Evolutionary conservation across 2,329 filamentous ascomycete genomes (phyloP), one percentile per base, ranked within the genome.

Genomic region (Hymenoscyphus repandus): DNA sequence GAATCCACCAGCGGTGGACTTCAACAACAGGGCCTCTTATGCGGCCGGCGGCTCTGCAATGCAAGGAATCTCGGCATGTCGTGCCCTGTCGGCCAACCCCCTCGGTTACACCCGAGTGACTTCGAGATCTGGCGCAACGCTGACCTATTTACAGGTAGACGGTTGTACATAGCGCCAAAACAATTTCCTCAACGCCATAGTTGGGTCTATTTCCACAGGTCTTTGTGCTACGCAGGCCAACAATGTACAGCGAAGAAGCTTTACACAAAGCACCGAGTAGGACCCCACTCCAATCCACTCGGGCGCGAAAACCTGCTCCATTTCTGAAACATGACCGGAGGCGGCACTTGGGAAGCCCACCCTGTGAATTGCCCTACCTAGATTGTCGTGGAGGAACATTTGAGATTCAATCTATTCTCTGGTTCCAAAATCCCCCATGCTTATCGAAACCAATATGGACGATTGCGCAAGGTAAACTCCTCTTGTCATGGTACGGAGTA

Each of bases 11-110:
- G 31, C 11, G 12, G 20, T 20, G 31, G 32, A 43, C 18, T 18
- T 17, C 13, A 20, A n/a, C 30, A 30, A 27, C 47, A 20, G 6
- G 45, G 45, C 45, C 45, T 11, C n/a, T 18, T 34, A 30, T 34
- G 20, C 17, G 47, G 47, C 47, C 47, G 42, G 48, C 48, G 48
- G 36, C 41, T 45, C 40, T 39, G 43, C 37, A 46, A 34, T 13
- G 27, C 20, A 41, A 27, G 22, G 22, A 27, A 27, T 27, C 22
- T 27, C 22, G 22, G 22, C 22, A 37, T 50, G 42, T 45, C 43
- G 42, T 50, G 42, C 34, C 36, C 36, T 50, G 15, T 9, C 36
- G 37, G 34, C 48, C 48, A 45, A 46, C 41, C 20, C 15, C 6
- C 4, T 45, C 15, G 34, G 42, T 45, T 39, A 33, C 37, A 46